phyloP scores from a whole-genome alignment of 139 green algal genomes.

The Marvania coccoides region DNA sequence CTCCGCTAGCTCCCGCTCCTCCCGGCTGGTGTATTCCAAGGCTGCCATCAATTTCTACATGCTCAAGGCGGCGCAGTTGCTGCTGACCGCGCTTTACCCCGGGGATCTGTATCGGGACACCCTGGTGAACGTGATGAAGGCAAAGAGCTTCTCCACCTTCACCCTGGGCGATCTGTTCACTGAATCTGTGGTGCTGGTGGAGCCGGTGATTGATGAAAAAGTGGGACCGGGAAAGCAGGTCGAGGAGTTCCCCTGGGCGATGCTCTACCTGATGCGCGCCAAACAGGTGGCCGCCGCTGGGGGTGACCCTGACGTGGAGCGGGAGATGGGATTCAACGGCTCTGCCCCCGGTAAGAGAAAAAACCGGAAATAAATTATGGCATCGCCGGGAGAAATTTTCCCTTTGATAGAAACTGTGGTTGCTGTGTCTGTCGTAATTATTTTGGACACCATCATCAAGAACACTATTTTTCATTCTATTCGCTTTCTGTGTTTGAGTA shows the following conservation, averaged over 20 bases:
- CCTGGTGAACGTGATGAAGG: neutral
- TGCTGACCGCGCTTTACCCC: neutral
- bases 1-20: neutral
- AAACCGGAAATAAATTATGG: too few species aligned
- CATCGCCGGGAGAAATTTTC: too few species aligned
- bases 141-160: neutral
- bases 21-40: neutral
- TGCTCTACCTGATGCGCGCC: neutral
- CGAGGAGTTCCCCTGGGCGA: neutral
- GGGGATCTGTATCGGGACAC: neutral
- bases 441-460: too few species aligned
- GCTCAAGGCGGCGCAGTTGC: neutral
- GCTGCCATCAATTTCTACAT: neutral
- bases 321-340: neutral
- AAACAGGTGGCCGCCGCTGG: neutral
- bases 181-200: neutral
- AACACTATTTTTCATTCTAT: too few species aligned
- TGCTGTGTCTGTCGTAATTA: neutral
- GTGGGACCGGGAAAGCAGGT: neutral
- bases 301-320: neutral
- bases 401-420: too few species aligned
- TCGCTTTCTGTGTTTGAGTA: too few species aligned
- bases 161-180: neutral
- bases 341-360: too few species aligned
- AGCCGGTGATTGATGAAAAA: neutral